Conservation (phyloP, 2,329 filamentous ascomycete species). For the Aspergillus pseudotamarii region DNA sequence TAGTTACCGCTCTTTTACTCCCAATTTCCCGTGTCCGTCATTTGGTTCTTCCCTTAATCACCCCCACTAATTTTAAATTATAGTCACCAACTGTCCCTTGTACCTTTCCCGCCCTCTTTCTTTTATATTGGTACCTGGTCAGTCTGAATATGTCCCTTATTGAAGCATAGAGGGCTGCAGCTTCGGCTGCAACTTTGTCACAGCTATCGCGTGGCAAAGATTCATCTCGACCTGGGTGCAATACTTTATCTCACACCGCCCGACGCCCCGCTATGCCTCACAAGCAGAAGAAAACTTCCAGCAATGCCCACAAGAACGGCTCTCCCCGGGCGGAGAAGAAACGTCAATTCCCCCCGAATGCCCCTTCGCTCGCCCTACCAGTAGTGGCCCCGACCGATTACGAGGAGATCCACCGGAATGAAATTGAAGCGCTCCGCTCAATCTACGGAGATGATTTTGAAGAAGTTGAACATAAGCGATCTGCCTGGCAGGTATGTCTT, state of each 20-base stretch:
- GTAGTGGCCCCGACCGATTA: slow-evolving; percentile 62
- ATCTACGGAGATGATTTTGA: slow-evolving; percentile 90
- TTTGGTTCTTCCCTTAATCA: neutral
- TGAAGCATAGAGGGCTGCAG: slow-evolving; percentile 45
- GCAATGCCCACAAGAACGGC: slow-evolving; percentile 35
- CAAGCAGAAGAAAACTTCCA: slow-evolving; percentile 47
- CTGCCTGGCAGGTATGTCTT: slow-evolving; percentile 78
- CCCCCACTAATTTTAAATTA: neutral
- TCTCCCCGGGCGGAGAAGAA: slow-evolving; percentile 41
- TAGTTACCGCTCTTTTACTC: slow-evolving; percentile 23
- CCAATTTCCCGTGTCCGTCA: slow-evolving; percentile 6
- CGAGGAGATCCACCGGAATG: slow-evolving; percentile 82
- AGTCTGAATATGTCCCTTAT: slow-evolving; percentile 28
- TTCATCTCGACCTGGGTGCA: slow-evolving; percentile 27
- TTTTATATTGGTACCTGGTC: slow-evolving; percentile 12
- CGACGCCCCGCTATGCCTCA: slow-evolving; percentile 47
- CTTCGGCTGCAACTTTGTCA: slow-evolving; percentile 47
- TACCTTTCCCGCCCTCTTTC: slow-evolving; percentile 4
- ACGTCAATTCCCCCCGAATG: slow-evolving; percentile 28
- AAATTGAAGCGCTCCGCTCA: slow-evolving; percentile 80
- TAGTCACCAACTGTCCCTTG: neutral
- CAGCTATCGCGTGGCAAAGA: slow-evolving; percentile 30
- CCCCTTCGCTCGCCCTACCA: slow-evolving; percentile 35
- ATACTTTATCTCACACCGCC: slow-evolving; percentile 32
- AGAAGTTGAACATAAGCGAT: slow-evolving; percentile 67